phyloP scores from a whole-genome alignment of 495 filamentous ascomycete genomes.

The Penicillium maclennaniae region DNA sequence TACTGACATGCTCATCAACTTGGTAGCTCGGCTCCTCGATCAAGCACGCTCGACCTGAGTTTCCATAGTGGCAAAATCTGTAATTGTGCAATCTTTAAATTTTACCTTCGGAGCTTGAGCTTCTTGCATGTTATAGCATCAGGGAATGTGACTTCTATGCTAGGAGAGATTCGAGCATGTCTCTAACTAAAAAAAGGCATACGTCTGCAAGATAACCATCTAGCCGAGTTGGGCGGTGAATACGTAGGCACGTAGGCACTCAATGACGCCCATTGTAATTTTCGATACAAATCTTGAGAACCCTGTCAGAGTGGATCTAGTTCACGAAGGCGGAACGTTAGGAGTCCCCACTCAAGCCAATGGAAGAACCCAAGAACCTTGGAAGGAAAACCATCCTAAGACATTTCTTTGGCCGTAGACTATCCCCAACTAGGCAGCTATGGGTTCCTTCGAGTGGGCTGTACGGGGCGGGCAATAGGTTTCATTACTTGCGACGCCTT shows the following conservation, averaged over 20 bases:
- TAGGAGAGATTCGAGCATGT: not conserved
- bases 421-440: conserved; percentile 7
- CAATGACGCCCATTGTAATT: not conserved
- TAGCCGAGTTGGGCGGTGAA: conserved; percentile 12
- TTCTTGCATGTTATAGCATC: not conserved
- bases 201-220: conserved; percentile 8
- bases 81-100: conserved; percentile 4
- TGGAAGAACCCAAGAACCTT: conserved; percentile 30
- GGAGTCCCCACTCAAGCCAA: conserved; percentile 24
- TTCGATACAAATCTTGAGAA: conserved; percentile 3
- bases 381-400: conserved; percentile 23
- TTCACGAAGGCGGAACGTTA: conserved; percentile 21
- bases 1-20: conserved; percentile 19
- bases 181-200: not conserved
- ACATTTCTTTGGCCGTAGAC: conserved; percentile 9
- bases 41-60: not conserved
- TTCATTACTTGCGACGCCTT: not conserved
- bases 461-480: not conserved
- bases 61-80: not conserved
- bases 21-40: not conserved
- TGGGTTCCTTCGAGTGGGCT: not conserved
- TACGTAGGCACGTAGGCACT: conserved; percentile 10
- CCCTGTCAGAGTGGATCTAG: conserved; percentile 22
- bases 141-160: not conserved
- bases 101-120: not conserved